Base-by-base conservation (phyloP, 2,329 filamentous ascomycete genomes). In the Aspergillus ustus region DNA sequence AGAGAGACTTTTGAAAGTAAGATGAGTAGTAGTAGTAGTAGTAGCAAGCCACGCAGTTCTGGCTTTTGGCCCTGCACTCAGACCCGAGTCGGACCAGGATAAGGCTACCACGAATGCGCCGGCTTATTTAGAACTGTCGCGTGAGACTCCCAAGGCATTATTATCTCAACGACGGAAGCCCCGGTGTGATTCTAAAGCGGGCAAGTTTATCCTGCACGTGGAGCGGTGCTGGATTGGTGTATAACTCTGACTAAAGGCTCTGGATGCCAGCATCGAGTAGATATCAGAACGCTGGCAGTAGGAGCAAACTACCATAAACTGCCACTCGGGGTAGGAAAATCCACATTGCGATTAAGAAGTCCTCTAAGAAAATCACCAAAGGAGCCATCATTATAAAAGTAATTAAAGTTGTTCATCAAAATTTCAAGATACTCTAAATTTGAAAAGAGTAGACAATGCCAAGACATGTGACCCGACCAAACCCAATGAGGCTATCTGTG, bases 381-480 rank as follows among this genome's bases (percentile, higher is more conserved):
- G 25, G 25, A 25, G 25, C 25, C 25, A 25, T 25, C 25, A 25
- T 25, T 25, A 25, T 25, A 25, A 25, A 25, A n/a, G n/a, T 13
- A 2, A 40, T 15, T 11, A 40, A 40, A 40, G 1, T 9, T 40
- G 13, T 15, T 9, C 31, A 37, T 7, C 31, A 37, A 37, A 37
- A 25, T 25, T 25, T 25, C 25, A 5, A 3, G 25, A 25, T 25
- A 43, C 37, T 43, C 4, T 13, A 43, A 43, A n/a, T 43, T 43
- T n/a, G 11, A 13, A 13, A 43, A 5, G 37, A n/a, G n/a, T 20
- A 9, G 17, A 15, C n/a, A 5, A 20, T n/a, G 44, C 17, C 55
- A 57, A 57, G 37, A 51, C 55, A 57, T 57, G 34, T 57, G 55
- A 52, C 46, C 25, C 29, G 13, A 17, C 53, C 31, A 22, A 22